A percentile compares a stretch with the other conserved stretches of the same genome.
Conservation (phyloP, 192 early-diverging fungal species). For the Dissophora ornata region DNA sequence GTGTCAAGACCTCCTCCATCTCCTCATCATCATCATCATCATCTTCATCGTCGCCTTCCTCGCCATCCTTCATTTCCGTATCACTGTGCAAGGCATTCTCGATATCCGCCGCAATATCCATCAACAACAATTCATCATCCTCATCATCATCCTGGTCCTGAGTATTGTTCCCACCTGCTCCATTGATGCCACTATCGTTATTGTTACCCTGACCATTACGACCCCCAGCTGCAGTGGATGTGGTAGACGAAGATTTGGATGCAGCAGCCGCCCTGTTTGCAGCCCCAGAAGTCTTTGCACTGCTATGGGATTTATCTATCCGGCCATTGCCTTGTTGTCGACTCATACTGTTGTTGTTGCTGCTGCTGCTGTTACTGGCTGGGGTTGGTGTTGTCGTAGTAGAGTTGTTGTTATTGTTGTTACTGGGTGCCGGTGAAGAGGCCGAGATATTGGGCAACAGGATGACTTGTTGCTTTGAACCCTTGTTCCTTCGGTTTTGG, state of each 20-base stretch:
- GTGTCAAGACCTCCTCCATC: constrained; percentile 37
- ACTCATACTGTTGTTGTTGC: neutral
- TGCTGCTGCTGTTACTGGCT: constrained; percentile 3
- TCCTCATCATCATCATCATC: constrained; percentile 47
- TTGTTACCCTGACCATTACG: neutral
- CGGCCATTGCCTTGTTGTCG: neutral
- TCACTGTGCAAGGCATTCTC: constrained; percentile 32
- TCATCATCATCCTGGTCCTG: constrained; percentile 19
- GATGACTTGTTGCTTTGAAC: constrained; percentile 24
- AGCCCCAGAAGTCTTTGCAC: neutral
- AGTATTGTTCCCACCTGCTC: neutral
- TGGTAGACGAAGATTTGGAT: neutral
- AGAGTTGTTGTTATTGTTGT: no score
- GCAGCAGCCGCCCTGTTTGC: neutral
- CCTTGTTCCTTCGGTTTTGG: constrained; percentile 31
- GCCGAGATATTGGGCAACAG: constrained; percentile 28
- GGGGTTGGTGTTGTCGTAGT: constrained; percentile 14
- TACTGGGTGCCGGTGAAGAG: neutral
- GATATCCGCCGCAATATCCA: constrained; percentile 27
- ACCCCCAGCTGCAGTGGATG: no score
- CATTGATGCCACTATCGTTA: neutral
- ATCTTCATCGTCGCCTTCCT: constrained; percentile 35
- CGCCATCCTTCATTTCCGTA: constrained; percentile 12
- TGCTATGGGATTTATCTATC: neutral
- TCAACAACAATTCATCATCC: constrained; percentile 19